A percentile compares a stretch with the other conserved stretches of the same genome.
phyloP scores from a whole-genome alignment of 2,329 filamentous ascomycete species.

The Ophiostoma piceae region DNA sequence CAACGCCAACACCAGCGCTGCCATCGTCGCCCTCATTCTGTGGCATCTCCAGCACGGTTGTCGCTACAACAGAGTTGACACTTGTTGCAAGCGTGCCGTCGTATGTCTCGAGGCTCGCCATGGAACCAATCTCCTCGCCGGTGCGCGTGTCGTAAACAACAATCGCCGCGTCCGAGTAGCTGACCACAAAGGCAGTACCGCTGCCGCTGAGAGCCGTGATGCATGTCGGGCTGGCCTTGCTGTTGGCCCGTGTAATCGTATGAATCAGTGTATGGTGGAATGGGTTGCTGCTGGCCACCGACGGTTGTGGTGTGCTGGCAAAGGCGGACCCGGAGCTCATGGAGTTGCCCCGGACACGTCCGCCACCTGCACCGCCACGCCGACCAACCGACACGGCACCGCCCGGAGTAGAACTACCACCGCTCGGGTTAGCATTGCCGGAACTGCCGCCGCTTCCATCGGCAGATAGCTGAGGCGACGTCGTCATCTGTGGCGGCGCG shows the following conservation, averaged over 20 bases:
- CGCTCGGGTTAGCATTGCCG: too few species aligned
- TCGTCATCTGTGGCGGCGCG: slow-evolving; percentile 75
- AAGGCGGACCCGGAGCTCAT: slow-evolving; percentile 93
- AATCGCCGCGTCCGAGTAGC: slow-evolving; percentile 84
- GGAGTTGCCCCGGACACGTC: slow-evolving; percentile 80
- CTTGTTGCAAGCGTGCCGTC: slow-evolving; percentile 73
- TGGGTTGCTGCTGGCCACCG: slow-evolving; percentile 73
- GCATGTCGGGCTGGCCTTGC: slow-evolving; percentile 73
- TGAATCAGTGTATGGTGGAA: slow-evolving; percentile 88
- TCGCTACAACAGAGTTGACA: slow-evolving; percentile 87
- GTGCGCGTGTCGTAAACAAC: slow-evolving; percentile 88
- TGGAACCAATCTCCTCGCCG: slow-evolving; percentile 83
- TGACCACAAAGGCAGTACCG: slow-evolving; percentile 87
- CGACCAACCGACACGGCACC: slow-evolving; percentile 42
- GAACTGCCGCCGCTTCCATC: background rate
- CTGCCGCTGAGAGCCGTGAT: slow-evolving; percentile 81
- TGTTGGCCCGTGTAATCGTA: slow-evolving; percentile 67
- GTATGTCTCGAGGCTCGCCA: slow-evolving; percentile 93
- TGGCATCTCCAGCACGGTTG: slow-evolving; percentile 72
- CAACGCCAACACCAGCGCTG: too few species aligned
- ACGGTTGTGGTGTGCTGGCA: slow-evolving; percentile 83
- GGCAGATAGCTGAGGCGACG: slow-evolving; percentile 39
- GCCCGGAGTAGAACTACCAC: background rate
- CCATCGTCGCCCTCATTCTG: slow-evolving; percentile 56
- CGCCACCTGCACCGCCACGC: slow-evolving; percentile 53